Conservation (phyloP, 2,329 filamentous ascomycete genomes). For the Talaromyces islandicus region DNA sequence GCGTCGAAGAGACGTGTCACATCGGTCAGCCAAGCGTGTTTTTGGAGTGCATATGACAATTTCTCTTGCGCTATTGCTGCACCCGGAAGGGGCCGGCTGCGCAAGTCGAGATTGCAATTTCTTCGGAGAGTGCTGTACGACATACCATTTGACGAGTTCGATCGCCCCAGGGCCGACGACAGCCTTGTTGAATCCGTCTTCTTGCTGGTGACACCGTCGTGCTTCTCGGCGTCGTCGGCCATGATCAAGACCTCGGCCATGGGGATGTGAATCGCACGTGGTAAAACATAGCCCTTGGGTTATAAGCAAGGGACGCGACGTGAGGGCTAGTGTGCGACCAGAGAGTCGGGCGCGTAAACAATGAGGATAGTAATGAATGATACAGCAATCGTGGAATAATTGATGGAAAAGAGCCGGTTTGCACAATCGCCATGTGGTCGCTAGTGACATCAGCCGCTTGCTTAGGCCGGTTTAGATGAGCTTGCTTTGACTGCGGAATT, state of each 20-base stretch:
- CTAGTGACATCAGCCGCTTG: background rate
- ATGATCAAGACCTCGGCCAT: constrained; percentile 29
- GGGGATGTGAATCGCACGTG: constrained; percentile 9
- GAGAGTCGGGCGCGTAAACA: background rate
- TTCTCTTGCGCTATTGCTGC: background rate
- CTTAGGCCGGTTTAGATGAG: background rate
- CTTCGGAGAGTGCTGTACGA: constrained; percentile 4
- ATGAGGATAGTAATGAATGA: background rate
- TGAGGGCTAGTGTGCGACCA: background rate
- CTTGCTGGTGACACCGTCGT: constrained; percentile 13
- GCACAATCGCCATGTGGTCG: background rate
- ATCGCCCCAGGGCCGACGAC: constrained; percentile 5
- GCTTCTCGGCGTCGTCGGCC: constrained; percentile 15
- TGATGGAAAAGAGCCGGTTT: background rate
- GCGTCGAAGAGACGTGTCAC: background rate
- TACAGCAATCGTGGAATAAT: background rate
- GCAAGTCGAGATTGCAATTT: constrained; percentile 1
- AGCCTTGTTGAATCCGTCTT: constrained; percentile 21
- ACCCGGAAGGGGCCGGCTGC: constrained; percentile 1
- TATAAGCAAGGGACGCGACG: background rate
- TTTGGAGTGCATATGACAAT: background rate
- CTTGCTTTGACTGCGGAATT: background rate
- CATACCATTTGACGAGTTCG: constrained; percentile 4
- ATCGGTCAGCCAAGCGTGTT: constrained; percentile 1
- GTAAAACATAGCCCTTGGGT: constrained; percentile 9